Evolutionary conservation across 1,139 yeast species (phyloP), one percentile per base, ranked within the genome.

Genomic region (Debaryomycetaceae sp.): DNA sequence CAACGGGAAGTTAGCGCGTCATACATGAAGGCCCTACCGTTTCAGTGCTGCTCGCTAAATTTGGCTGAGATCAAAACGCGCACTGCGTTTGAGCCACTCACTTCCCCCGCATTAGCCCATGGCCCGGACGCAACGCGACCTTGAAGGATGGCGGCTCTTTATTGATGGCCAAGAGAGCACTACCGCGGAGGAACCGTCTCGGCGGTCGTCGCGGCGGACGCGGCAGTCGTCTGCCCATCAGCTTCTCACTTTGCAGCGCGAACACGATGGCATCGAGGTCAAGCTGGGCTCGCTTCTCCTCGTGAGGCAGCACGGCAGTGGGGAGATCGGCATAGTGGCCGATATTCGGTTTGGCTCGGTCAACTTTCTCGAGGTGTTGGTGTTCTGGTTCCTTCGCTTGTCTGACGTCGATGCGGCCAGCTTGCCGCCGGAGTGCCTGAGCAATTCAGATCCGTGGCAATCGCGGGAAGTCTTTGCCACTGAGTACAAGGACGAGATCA

Each of bases 301-400:
- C 4, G 53, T 63, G 1, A 44, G 47, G 23, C 47, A 46, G 25
- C 40, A 32, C 27, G 45, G 30, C 7, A 35, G 27, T 32, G 41
- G 35, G 32, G 61, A 53, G 20, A 36, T 62, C n/a, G 73, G 59
- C 1, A 40, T 70, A 11, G 54, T 72, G 17, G 56, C 57, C 27
- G 72, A 68, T 16, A 62, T 72, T 16, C 35, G 43, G 22, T 59
- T 65, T 37, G 76, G 72, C 1, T 55, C 53, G 16, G 57, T 56
- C 23, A 49, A 48, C 20, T 65, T 56, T 35, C 39, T 71, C 3
- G 73, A 65, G 16, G 36, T 72, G 3, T 41, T 46, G 18, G 70
- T 60, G 9, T 31, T 58, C 13, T 62, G 69, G 63, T 65, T 69
- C 34, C 41, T 53, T 4, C 40, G 51, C 23, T 35, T 42, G 10